Evolutionary conservation across 177 flowering plant species (phyloP).

Genomic region (Vitis hybrid): DNA sequence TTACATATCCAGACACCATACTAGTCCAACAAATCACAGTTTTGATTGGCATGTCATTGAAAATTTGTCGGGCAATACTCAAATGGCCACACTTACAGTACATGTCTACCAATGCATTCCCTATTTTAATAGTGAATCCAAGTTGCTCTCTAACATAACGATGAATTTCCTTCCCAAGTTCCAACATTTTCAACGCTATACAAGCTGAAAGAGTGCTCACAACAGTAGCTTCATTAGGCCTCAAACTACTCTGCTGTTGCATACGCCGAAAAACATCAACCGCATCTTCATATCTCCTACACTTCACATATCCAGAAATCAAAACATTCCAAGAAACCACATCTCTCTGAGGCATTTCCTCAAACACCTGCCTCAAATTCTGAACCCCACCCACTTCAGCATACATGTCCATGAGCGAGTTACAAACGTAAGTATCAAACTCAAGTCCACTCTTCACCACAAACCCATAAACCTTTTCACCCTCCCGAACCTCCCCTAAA

Average conservation of each 20-base stretch:
- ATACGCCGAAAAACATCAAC: conserved; percentile 41
- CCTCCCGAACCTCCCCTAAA: conserved; percentile 37
- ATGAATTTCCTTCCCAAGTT: conserved; percentile 62
- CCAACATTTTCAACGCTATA: conserved; percentile 47
- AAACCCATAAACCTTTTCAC: conserved; percentile 56
- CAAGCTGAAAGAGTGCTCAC: conserved; percentile 82
- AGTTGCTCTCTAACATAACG: conserved; percentile 35
- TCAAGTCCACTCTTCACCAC: conserved; percentile 52
- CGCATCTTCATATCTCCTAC: conserved; percentile 52
- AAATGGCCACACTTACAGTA: conserved; percentile 69
- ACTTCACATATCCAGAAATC: conserved; percentile 56
- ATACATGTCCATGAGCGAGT: conserved; percentile 76
- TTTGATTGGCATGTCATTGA: conserved; percentile 52
- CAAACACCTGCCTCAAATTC: conserved; percentile 41
- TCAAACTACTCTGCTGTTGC: conserved; percentile 28
- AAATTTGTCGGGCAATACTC: conserved; percentile 38
- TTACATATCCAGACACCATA: conserved; percentile 72
- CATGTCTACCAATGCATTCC: conserved; percentile 72
- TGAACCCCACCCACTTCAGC: conserved; percentile 43
- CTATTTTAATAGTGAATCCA: conserved; percentile 43
- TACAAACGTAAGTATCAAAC: conserved; percentile 58
- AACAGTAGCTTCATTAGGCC: conserved; percentile 65
- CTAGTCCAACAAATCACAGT: conserved; percentile 77
- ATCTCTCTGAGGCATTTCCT: conserved; percentile 62
- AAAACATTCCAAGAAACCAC: conserved; percentile 70